Conservation (phyloP, 176 grass and related monocot genomes). For the Thalia dealbata region DNA sequence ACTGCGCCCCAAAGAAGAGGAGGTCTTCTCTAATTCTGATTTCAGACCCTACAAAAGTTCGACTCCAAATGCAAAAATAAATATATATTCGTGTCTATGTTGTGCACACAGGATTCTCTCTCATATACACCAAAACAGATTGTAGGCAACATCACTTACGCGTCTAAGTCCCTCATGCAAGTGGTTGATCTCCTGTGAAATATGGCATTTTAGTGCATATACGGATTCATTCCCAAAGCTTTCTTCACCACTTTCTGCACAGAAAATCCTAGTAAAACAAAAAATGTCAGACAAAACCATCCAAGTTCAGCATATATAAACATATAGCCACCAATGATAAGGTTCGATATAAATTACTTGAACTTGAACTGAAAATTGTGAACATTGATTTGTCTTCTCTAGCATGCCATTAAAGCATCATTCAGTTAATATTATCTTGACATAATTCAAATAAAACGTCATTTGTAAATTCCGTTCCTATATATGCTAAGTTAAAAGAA, state of each 20-base stretch:
- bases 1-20: slow-evolving; percentile 55
- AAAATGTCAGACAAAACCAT: not conserved
- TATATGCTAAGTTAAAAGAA: no score
- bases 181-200: slow-evolving; percentile 99
- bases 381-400: no score
- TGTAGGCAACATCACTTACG: slow-evolving; percentile 31
- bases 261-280: slow-evolving; percentile 61
- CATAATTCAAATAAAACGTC: no score
- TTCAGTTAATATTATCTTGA: no score
- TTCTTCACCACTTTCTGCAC: slow-evolving; percentile 95
- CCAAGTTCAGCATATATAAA: not conserved
- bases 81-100: not conserved
- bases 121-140: not conserved
- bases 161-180: slow-evolving; percentile 93
- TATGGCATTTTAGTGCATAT: slow-evolving; percentile 94
- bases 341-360: no score
- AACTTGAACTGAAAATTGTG: no score
- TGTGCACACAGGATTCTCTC: not conserved
- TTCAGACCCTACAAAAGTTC: slow-evolving; percentile 55
- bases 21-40: slow-evolving; percentile 92
- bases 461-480: no score
- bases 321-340: not conserved
- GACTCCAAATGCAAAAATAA: not conserved
- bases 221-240: slow-evolving; percentile 72
- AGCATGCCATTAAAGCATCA: no score